phyloP scores from a whole-genome alignment of 2,329 filamentous ascomycete species.

The Apiospora koreana region DNA sequence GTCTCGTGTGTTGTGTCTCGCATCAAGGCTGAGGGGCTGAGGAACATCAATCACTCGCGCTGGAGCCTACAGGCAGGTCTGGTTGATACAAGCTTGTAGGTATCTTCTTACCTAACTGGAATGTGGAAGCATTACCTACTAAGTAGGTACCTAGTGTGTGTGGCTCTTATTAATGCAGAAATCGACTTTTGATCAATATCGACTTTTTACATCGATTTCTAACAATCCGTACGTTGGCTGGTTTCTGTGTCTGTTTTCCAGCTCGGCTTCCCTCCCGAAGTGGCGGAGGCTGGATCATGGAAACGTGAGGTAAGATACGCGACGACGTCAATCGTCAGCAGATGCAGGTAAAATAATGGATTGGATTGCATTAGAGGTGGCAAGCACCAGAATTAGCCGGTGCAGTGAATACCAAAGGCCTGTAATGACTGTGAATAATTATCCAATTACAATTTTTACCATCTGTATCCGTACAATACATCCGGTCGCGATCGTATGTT shows the following conservation, averaged over 20 bases:
- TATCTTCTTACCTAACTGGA: neutral
- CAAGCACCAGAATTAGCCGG: neutral
- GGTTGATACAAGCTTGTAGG: too few relatives aligned
- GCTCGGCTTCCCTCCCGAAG: neutral
- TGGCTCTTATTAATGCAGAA: neutral
- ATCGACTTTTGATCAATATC: neutral
- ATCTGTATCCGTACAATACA: too few relatives aligned
- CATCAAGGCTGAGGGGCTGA: too few relatives aligned
- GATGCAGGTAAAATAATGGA: neutral
- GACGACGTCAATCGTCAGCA: neutral
- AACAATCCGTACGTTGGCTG: neutral
- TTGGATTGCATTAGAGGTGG: neutral
- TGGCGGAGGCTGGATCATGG: neutral
- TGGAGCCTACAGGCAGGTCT: too few relatives aligned
- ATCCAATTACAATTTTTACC: too few relatives aligned
- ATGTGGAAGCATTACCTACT: too few relatives aligned
- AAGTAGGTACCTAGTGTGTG: too few relatives aligned
- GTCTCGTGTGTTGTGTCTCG: too few relatives aligned
- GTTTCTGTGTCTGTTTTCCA: neutral
- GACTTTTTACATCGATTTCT: conserved; percentile 1
- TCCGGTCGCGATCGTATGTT: neutral
- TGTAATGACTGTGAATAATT: neutral
- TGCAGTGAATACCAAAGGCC: neutral
- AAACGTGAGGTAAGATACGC: neutral
- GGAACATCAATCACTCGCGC: too few relatives aligned